phyloP scores from a whole-genome alignment of 768 basidiomycete genomes.

The Trametes cubensis region DNA sequence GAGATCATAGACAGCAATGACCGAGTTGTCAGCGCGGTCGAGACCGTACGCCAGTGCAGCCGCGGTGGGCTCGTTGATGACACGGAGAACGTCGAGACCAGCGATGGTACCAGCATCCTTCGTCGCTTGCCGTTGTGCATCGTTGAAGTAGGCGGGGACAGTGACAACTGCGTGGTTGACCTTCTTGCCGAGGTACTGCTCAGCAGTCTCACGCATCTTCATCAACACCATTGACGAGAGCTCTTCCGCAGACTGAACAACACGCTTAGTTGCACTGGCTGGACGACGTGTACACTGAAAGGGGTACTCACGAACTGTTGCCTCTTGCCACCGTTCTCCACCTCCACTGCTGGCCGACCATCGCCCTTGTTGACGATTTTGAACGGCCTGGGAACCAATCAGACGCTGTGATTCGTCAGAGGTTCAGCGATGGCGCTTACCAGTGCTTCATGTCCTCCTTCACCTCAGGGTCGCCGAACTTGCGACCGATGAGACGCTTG shows the following conservation, averaged over 20 bases:
- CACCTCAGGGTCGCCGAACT: conserved; percentile 92
- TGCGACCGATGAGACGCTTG: conserved; percentile 93
- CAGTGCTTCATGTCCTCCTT: conserved; percentile 88
- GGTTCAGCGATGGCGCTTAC: conserved; percentile 40
- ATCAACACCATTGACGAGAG: conserved; percentile 83
- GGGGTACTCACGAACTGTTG: conserved; percentile 70
- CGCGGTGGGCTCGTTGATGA: conserved; percentile 99
- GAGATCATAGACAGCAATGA: conserved; percentile 98
- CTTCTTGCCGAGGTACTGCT: conserved; percentile 89
- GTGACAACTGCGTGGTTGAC: conserved; percentile 93
- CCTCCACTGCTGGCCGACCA: conserved; percentile 77
- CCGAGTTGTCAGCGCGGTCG: conserved; percentile 75
- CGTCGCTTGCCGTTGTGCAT: conserved; percentile 98
- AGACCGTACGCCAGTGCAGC: conserved; percentile 98
- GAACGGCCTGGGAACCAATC: conserved; percentile 63
- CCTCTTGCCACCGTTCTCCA: conserved; percentile 83
- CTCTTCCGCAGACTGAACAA: conserved; percentile 75
- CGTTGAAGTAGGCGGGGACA: conserved; percentile 99
- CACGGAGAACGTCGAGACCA: conserved; percentile 94
- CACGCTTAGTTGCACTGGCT: not conserved
- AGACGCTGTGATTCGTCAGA: not conserved
- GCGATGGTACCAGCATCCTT: conserved; percentile 98
- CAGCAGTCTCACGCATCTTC: conserved; percentile 97
- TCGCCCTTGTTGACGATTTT: conserved; percentile 72
- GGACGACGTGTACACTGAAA: not conserved